Evolutionary conservation across 345 rosid genomes (phyloP), one percentile per base, ranked within the genome.

Genomic region (Abelmoschus esculentus): DNA sequence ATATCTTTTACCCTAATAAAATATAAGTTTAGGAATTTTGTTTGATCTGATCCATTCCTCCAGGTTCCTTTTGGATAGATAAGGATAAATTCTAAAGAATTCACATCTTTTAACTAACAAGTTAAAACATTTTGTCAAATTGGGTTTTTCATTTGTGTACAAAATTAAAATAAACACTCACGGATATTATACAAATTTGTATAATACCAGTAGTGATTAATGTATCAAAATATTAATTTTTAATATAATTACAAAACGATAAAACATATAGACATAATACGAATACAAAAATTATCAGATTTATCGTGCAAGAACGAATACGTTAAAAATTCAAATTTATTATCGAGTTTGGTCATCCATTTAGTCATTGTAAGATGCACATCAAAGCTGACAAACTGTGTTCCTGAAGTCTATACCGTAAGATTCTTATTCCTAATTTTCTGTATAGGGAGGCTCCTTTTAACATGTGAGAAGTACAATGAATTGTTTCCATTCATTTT

Each of bases 61-160:
- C n/a, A 57, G 72, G 70, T 75, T 75, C 76, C 72, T 42, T 79
- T 44, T 7, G 70, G 82, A 75, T 79, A 75, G 66, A 38, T 18
- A 57, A 58, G 72, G 70, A 79, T 79, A 72, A 69, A 69, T 50
- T 52, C 53, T 12, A 13, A 19, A 12, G 52, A 40, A 63, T 42
- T 31, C 19, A 17, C 67, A 42, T 18, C 42, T 14, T 63, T 63
- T 14, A 63, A 40, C 4, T 63, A 32, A 22, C 26, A 22, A 0
- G 10, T 42, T 34, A 34, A 0, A 34, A 34, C 31, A 3, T 4
- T 34, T 34, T 34, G 4, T 34, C 38, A 34, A 34, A 34, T 34
- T 4, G 5, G 0, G 0, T 34, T 34, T 34, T 29, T 34, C 38
- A 34, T 34, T 34, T 34, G 4, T 34, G 38, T 34, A 34, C 5